Percentiles rank a stretch among this genome's conserved stretches.
phyloP scores from a whole-genome alignment of 768 basidiomycete genomes.

The Scleroderma bovista region DNA sequence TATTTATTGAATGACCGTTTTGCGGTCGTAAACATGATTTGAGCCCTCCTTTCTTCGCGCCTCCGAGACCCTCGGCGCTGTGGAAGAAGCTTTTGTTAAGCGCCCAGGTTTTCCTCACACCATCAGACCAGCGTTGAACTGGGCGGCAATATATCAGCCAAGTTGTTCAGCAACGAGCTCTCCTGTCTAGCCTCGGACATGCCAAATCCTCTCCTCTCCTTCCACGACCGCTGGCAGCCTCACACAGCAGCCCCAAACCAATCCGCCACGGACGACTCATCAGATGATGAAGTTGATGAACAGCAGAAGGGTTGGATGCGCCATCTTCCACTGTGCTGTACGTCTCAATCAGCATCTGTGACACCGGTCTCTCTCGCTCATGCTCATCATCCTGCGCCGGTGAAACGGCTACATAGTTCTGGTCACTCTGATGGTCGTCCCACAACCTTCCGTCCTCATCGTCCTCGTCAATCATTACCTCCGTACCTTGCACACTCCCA shows the following conservation, averaged over 20 bases:
- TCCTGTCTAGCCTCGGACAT: background rate
- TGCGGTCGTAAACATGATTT: too few relatives aligned
- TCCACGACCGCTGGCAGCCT: background rate
- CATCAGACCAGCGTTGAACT: too few relatives aligned
- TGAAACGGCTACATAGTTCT: conserved; percentile 33
- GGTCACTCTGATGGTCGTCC: conserved; percentile 55
- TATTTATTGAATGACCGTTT: too few relatives aligned
- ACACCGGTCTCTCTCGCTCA: too few relatives aligned
- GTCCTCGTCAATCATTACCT: conserved; percentile 67
- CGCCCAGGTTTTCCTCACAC: too few relatives aligned
- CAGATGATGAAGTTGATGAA: conserved; percentile 31
- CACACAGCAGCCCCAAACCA: background rate
- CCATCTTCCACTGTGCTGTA: conserved; percentile 54
- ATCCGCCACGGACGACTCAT: background rate
- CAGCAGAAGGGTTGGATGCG: conserved; percentile 48
- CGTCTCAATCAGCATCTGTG: conserved; percentile 13
- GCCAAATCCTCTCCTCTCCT: background rate
- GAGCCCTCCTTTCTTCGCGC: too few relatives aligned
- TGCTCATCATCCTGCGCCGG: background rate
- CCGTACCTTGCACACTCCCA: conserved; percentile 42
- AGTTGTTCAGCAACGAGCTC: too few relatives aligned
- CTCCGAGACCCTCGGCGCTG: too few relatives aligned
- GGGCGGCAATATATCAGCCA: too few relatives aligned
- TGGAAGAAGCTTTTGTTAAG: too few relatives aligned
- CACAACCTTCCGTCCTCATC: conserved; percentile 69